Evolutionary conservation across 306 rosid genomes (phyloP).

Genomic region (Macrotyloma uniflorum): DNA sequence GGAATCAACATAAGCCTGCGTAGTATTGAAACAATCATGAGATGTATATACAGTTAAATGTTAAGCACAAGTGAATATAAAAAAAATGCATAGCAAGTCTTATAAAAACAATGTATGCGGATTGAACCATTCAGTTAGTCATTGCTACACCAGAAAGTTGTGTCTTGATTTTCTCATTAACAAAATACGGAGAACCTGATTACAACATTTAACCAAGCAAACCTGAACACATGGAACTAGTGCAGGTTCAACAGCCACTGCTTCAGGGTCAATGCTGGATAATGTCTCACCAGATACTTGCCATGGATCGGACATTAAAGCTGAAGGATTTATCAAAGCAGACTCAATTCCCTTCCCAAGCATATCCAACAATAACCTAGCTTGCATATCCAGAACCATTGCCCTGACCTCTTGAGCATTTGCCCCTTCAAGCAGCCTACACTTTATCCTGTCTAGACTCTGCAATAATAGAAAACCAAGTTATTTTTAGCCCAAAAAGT

Average conservation of each 20-base stretch:
- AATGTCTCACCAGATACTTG: slow-evolving; percentile 66
- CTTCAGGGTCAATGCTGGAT: slow-evolving; percentile 71
- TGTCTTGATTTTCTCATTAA: neutral
- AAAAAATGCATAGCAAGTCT: neutral
- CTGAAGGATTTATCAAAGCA: slow-evolving; percentile 81
- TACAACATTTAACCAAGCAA: slow-evolving; percentile 27
- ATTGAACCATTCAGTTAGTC: slow-evolving; percentile 6
- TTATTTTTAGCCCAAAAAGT: slow-evolving; percentile 23
- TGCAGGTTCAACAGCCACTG: slow-evolving; percentile 85
- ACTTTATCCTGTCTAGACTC: slow-evolving; percentile 95
- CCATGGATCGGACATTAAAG: slow-evolving; percentile 90
- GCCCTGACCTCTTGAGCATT: slow-evolving; percentile 98
- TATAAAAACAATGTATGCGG: neutral
- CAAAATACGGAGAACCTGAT: slow-evolving; percentile 13
- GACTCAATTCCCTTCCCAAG: slow-evolving; percentile 98
- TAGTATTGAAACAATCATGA: slow-evolving; percentile 31
- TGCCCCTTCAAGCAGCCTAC: slow-evolving; percentile 94
- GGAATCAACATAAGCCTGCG: slow-evolving; percentile 97
- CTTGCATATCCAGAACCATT: slow-evolving; percentile 99
- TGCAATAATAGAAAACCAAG: slow-evolving; percentile 52
- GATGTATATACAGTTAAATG: slow-evolving; percentile 7
- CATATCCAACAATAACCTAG: slow-evolving; percentile 97
- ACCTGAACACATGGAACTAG: slow-evolving; percentile 84
- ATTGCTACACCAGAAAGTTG: neutral
- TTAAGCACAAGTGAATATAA: neutral